Conservation (phyloP, 208 protist species). For the Acanthamoeba lenticulata region DNA sequence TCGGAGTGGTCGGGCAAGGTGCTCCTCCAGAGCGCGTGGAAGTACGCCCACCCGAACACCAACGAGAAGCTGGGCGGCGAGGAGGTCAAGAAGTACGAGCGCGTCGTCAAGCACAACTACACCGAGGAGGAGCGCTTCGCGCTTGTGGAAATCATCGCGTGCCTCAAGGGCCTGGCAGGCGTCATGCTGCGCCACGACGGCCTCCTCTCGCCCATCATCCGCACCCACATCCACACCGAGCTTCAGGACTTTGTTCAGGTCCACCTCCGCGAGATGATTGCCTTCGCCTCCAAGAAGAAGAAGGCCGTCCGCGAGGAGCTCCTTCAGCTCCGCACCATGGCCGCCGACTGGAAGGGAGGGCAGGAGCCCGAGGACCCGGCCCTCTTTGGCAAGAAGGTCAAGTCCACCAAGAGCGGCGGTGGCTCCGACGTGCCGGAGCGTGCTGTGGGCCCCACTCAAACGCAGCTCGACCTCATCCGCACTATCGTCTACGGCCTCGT, state of each 20-base stretch:
- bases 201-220: slow-evolving; percentile 74
- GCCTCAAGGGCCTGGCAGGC: slow-evolving; percentile 82
- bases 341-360: slow-evolving; percentile 81
- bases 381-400: slow-evolving; percentile 80
- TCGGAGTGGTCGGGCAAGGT: slow-evolving; percentile 81
- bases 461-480: slow-evolving; percentile 79
- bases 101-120: slow-evolving; percentile 87
- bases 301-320: slow-evolving; percentile 74
- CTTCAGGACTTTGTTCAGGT: slow-evolving; percentile 87
- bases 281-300: slow-evolving; percentile 72
- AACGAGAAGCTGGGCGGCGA: slow-evolving; percentile 24
- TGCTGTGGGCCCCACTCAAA: slow-evolving; percentile 74
- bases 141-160: slow-evolving; percentile 84
- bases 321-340: slow-evolving; percentile 76
- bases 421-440: slow-evolving; percentile 65
- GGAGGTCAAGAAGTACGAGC: slow-evolving; percentile 43
- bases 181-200: slow-evolving; percentile 67
- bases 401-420: slow-evolving; percentile 50
- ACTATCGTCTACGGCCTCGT: slow-evolving; percentile 71
- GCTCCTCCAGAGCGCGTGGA: slow-evolving; percentile 85
- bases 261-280: slow-evolving; percentile 71
- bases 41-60: slow-evolving; percentile 83
- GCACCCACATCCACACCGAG: slow-evolving; percentile 80
- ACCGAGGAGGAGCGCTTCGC: slow-evolving; percentile 76
- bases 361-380: slow-evolving; percentile 73